These are phyloP conservation scores for Aureobasidium sp. DNA, from an alignment of 2,329 filamentous ascomycete species.

Conservation along the genomic window DNA sequence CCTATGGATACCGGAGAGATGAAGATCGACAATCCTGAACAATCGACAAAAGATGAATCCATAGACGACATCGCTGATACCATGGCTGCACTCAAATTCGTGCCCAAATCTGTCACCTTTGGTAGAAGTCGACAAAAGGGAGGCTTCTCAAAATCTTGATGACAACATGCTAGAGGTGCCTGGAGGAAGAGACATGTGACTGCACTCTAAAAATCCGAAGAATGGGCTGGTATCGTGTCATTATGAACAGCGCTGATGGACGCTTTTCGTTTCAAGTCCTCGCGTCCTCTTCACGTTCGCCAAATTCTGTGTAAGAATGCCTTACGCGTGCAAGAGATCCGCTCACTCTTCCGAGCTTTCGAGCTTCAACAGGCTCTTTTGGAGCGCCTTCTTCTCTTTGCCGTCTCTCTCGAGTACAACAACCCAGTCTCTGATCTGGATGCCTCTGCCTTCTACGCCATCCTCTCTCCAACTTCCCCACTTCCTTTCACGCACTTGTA, in stretches of 20 bases:
- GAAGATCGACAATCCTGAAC: background rate
- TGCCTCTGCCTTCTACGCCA: slow-evolving; percentile 62
- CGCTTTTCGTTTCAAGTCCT: background rate
- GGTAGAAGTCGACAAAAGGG: slow-evolving; percentile 47
- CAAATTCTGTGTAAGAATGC: background rate
- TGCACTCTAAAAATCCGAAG: background rate
- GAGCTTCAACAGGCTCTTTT: slow-evolving; percentile 36
- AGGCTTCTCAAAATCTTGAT: slow-evolving; percentile 44
- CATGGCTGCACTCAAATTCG: slow-evolving; percentile 64
- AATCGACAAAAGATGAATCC: background rate
- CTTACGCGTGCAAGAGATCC: background rate
- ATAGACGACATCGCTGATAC: slow-evolving; percentile 55
- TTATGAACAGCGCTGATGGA: background rate
- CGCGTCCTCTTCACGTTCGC: background rate
- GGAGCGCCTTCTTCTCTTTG: slow-evolving; percentile 53
- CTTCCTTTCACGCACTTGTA: slow-evolving; percentile 20
- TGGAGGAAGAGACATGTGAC: background rate
- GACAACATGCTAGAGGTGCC: background rate
- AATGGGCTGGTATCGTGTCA: background rate
- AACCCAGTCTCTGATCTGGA: slow-evolving; percentile 79
- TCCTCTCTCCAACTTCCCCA: slow-evolving; percentile 53
- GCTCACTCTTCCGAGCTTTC: slow-evolving; percentile 6
- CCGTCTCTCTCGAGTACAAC: slow-evolving; percentile 72
- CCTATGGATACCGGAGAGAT: background rate
- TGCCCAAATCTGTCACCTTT: slow-evolving; percentile 59